Base-by-base conservation (phyloP, 2,329 filamentous ascomycete species). In the Arthrobotrys sinensis region DNA sequence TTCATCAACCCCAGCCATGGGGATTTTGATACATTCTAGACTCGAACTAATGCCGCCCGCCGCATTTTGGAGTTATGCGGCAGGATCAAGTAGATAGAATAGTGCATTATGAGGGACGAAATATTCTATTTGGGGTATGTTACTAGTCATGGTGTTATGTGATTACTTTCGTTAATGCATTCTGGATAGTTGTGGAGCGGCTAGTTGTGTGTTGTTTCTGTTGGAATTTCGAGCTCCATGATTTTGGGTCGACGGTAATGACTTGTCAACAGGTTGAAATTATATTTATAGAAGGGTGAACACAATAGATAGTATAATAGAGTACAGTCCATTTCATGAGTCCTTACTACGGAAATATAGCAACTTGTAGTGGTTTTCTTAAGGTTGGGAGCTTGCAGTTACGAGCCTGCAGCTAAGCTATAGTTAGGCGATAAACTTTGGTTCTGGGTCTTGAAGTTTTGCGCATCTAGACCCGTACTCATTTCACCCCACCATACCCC, bases 401-500 rank as follows among this genome's bases (percentile, higher is more conserved):
- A 38, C 36, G 24, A 28, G 24, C 24, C 24, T 28, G 24, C 24
- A 28, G 5, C 24, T 28, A 50, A 36, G n/a, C 43, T 46, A 4
- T 21, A 21, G 8, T 6, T 38, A 38, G 40, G 53, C 16, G 24
- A 14, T 2, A 34, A 38, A 36, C 24, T 28, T 50, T 32, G 52
- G 21, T 12, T 16, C 24, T 19, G 32, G 38, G 24, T 38, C 46
- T 46, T 34, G 60, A 21, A 50, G 21, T 53, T 36, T 36, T 38
- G 28, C 45, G 62, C 62, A 11, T 36, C n/a, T 16, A 21, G 21
- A 24, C 43, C 36, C 28, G 8, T 34, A 14, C 45, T 34, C 19
- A 52, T 52, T 52, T 12, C 48, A 28, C 62, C 45, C 55, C 55
- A 43, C 55, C 36, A 60, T 60, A 60, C 34, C 55, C 55, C 55